Conservation (phyloP, 305 asterid species). For the Fraxinus velutina region DNA sequence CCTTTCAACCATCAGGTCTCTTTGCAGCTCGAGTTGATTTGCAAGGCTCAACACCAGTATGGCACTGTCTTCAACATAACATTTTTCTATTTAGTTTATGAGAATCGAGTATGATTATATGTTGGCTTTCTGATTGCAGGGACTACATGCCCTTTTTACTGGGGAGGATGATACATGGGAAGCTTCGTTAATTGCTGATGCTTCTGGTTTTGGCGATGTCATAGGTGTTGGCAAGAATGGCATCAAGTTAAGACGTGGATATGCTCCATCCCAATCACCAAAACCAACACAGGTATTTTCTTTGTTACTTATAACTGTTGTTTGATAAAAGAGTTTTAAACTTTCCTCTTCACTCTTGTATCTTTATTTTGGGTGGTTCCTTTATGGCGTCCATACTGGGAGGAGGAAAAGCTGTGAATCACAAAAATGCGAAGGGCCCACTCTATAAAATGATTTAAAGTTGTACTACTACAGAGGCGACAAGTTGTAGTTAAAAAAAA, state of each 20-base stretch:
- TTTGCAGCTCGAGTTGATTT: constrained; percentile 98
- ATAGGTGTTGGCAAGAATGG: constrained; percentile 48
- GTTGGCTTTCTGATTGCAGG: constrained; percentile 47
- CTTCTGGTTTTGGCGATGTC: constrained; percentile 67
- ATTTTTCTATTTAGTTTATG: not conserved
- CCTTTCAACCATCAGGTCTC: constrained; percentile 94
- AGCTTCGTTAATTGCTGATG: constrained; percentile 76
- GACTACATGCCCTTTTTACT: constrained; percentile 82
- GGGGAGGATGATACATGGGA: constrained; percentile 99
- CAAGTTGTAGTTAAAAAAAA: not conserved
- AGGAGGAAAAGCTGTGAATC: not conserved
- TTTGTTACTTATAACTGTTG: not conserved
- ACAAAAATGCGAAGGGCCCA: not conserved
- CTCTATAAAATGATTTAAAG: not conserved
- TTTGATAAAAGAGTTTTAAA: not conserved
- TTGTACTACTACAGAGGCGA: not conserved
- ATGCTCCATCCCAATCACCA: constrained; percentile 69
- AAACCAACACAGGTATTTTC: constrained; percentile 79
- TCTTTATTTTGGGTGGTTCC: not conserved
- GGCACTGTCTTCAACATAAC: constrained; percentile 21
- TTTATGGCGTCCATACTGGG: not conserved
- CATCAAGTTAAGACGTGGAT: constrained; percentile 83
- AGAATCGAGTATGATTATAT: constrained; percentile 7
- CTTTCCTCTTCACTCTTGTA: not conserved
- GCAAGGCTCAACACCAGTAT: constrained; percentile 85